These are phyloP conservation scores for Primulina eburnea DNA, from an alignment of 257 asterid species.

Conservation along the genomic window DNA sequence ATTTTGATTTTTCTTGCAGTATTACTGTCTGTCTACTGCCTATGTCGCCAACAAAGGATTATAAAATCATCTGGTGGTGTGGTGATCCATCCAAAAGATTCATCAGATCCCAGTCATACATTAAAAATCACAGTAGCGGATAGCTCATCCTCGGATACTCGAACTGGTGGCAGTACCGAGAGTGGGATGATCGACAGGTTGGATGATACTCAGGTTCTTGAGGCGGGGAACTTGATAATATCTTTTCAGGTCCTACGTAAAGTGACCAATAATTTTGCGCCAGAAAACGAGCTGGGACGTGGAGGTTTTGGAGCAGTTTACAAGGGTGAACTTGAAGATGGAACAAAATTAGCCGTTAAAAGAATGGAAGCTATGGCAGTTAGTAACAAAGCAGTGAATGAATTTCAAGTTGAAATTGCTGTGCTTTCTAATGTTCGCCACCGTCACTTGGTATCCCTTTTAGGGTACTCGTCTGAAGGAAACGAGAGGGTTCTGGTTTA, in stretches of 20 bases:
- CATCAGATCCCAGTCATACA: slow-evolving; percentile 31
- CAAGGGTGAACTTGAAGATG: slow-evolving; percentile 59
- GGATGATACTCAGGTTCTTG: slow-evolving; percentile 32
- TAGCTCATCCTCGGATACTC: slow-evolving; percentile 28
- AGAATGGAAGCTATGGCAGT: slow-evolving; percentile 59
- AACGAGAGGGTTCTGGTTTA: slow-evolving; percentile 71
- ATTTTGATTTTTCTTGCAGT: slow-evolving; percentile 26
- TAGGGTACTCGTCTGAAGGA: slow-evolving; percentile 62
- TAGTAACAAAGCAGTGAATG: slow-evolving; percentile 56
- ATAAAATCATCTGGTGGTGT: slow-evolving; percentile 22
- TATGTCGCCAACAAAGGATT: slow-evolving; percentile 25
- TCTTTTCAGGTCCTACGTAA: slow-evolving; percentile 48
- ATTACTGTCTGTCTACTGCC: slow-evolving; percentile 31
- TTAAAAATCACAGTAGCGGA: slow-evolving; percentile 38
- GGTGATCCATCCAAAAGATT: slow-evolving; percentile 44
- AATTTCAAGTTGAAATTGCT: slow-evolving; percentile 65
- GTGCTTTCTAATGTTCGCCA: slow-evolving; percentile 80
- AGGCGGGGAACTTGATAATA: slow-evolving; percentile 40
- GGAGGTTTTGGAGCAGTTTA: slow-evolving; percentile 86
- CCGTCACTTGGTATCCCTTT: slow-evolving; percentile 70
- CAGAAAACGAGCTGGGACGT: slow-evolving; percentile 69
- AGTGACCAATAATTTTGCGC: slow-evolving; percentile 52
- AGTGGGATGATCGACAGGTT: slow-evolving; percentile 30
- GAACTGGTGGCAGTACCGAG: slow-evolving; percentile 19
- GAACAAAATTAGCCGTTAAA: slow-evolving; percentile 65